These are phyloP conservation scores for Sporothrix curviconia DNA, from an alignment of 2,329 filamentous ascomycete genomes.

Conservation along the genomic window DNA sequence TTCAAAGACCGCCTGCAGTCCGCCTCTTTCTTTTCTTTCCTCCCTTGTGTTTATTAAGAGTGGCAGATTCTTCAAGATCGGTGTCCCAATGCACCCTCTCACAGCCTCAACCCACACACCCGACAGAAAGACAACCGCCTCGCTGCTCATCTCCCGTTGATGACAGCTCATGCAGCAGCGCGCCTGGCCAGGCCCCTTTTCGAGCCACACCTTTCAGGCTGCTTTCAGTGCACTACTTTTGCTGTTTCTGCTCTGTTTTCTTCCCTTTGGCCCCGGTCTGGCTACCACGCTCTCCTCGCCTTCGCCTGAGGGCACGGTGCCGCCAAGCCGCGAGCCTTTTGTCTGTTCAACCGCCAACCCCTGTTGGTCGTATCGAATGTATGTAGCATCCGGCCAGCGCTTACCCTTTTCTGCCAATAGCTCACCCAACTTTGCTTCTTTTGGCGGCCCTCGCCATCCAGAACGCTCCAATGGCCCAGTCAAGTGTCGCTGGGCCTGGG, in stretches of 20 bases:
- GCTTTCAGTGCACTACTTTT: too few species aligned
- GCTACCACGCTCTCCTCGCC: neutral
- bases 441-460: neutral
- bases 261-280: neutral
- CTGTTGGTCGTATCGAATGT: neutral
- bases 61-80: too few species aligned
- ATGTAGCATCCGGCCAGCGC: conserved; percentile 5
- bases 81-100: neutral
- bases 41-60: neutral
- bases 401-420: neutral
- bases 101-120: conserved; percentile 8
- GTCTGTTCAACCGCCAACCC: neutral
- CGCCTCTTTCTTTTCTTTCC: neutral
- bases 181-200: conserved; percentile 11
- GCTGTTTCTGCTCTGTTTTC: too few species aligned
- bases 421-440: conserved; percentile 4
- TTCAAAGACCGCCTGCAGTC: neutral
- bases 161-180: conserved; percentile 11
- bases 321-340: conserved; percentile 4
- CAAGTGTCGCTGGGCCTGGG: neutral
- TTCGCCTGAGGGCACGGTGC: neutral
- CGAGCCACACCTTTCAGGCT: conserved; percentile 1
- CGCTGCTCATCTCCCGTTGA: conserved; percentile 14
- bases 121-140: conserved; percentile 1
- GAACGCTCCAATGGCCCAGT: neutral